These are phyloP conservation scores for Conidiobolus incongruus DNA, from an alignment of 371 early-diverging fungal genomes.

Conservation along the genomic window DNA sequence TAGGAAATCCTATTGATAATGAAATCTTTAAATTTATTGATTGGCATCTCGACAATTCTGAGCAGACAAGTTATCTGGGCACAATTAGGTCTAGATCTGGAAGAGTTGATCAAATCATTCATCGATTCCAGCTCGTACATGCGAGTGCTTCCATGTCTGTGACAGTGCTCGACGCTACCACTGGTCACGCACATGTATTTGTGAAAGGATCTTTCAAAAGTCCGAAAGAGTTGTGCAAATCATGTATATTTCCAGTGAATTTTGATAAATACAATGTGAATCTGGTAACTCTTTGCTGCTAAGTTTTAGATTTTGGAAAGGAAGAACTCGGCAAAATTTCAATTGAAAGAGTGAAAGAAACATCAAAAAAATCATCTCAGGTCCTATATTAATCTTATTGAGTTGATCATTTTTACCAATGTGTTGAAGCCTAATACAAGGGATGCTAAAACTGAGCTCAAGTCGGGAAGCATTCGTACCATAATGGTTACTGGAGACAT, in stretches of 20 bases:
- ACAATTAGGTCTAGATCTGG: no score
- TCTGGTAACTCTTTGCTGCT: slow-evolving; percentile 48
- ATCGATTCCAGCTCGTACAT: slow-evolving; percentile 72
- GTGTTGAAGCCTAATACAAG: slow-evolving; percentile 58
- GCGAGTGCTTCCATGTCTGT: slow-evolving; percentile 72
- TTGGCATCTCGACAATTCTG: slow-evolving; percentile 9
- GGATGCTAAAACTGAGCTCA: slow-evolving; percentile 47
- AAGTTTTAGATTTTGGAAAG: slow-evolving; percentile 55
- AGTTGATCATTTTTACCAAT: slow-evolving; percentile 74
- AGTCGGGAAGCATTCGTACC: no score
- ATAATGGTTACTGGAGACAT: no score
- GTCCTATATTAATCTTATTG: slow-evolving; percentile 32
- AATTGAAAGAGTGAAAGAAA: no score
- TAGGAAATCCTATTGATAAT: slow-evolving; percentile 84
- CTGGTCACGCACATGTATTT: slow-evolving; percentile 35
- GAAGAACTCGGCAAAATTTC: slow-evolving; percentile 22
- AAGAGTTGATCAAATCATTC: slow-evolving; percentile 32
- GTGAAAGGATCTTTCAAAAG: slow-evolving; percentile 74
- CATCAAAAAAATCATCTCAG: slow-evolving; percentile 19
- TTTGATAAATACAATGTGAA: slow-evolving; percentile 24
- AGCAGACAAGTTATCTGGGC: no score
- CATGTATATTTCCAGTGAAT: slow-evolving; percentile 28
- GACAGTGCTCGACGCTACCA: slow-evolving; percentile 28
- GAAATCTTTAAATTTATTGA: slow-evolving; percentile 67
- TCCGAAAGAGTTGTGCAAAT: slow-evolving; percentile 26